A percentile compares a stretch with the other conserved stretches of the same genome.
Conservation (phyloP, 768 basidiomycete genomes). For the Royoungia palumana region DNA sequence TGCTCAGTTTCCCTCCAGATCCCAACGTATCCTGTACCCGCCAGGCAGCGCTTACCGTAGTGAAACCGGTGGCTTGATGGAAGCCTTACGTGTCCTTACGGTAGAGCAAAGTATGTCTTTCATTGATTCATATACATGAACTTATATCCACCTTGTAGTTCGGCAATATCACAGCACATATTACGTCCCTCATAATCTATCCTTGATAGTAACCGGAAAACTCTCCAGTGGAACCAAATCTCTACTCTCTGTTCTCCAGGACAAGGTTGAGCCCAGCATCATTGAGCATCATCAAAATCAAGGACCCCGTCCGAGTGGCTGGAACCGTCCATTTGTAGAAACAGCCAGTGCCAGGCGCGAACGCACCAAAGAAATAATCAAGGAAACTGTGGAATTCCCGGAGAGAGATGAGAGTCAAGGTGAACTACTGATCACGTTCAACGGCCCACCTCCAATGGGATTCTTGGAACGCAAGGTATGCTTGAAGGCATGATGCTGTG, state of each 20-base stretch:
- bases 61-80: constrained; percentile 96
- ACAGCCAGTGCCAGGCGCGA: constrained; percentile 67
- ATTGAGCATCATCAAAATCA: constrained; percentile 68
- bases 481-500: neutral
- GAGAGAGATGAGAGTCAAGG: constrained; percentile 96
- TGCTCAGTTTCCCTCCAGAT: constrained; percentile 38
- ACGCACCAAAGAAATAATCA: constrained; percentile 49
- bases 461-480: constrained; percentile 70
- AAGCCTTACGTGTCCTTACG: constrained; percentile 77
- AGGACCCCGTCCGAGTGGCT: constrained; percentile 70
- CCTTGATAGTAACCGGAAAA: constrained; percentile 86
- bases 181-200: constrained; percentile 93
- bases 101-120: constrained; percentile 76
- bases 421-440: constrained; percentile 72
- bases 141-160: constrained; percentile 49
- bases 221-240: constrained; percentile 71
- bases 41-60: constrained; percentile 85
- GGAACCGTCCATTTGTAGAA: constrained; percentile 95
- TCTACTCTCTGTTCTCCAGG: constrained; percentile 78
- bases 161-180: constrained; percentile 83
- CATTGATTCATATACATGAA: constrained; percentile 1
- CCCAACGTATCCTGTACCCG: constrained; percentile 80
- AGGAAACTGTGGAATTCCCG: constrained; percentile 83
- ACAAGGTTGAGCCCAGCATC: constrained; percentile 79
- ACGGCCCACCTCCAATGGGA: constrained; percentile 71